Conservation (phyloP, 1,139 yeast species). For the Diutina pseudorugosa region DNA sequence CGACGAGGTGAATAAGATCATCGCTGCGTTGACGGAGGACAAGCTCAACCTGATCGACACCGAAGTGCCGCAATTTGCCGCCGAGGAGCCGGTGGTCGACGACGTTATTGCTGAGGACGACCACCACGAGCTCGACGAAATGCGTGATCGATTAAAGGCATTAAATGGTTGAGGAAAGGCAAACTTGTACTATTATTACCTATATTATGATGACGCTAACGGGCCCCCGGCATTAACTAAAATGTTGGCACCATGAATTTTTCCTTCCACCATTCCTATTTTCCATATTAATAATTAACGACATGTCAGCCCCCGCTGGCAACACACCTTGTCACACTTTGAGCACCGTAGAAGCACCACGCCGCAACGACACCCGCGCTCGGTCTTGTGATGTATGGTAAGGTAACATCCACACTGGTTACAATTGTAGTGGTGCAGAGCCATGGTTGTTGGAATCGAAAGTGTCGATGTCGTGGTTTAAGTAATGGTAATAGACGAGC, state of each 20-base stretch:
- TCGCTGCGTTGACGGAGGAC: constrained; percentile 31
- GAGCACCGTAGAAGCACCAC: background rate
- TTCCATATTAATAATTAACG: background rate
- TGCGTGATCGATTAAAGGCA: constrained; percentile 83
- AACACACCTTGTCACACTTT: background rate
- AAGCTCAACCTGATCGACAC: constrained; percentile 29
- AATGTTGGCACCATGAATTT: too few species aligned
- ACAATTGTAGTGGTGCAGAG: background rate
- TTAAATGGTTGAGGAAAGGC: constrained; percentile 14
- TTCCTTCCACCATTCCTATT: too few species aligned
- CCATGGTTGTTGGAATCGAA: background rate
- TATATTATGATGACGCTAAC: background rate
- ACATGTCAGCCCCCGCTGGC: background rate
- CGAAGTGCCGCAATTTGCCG: constrained; percentile 20
- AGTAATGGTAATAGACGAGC: background rate
- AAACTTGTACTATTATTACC: background rate
- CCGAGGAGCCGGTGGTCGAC: constrained; percentile 8
- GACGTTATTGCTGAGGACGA: constrained; percentile 31
- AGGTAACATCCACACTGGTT: background rate
- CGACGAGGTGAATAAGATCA: constrained; percentile 48
- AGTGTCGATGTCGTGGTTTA: background rate
- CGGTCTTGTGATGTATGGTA: background rate
- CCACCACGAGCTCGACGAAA: constrained; percentile 67
- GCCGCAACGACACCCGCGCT: background rate
- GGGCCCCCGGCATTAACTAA: too few species aligned